Evolutionary conservation across 129 eudicot genomes (phyloP).

Genomic region (Flaveria sonorensis): DNA sequence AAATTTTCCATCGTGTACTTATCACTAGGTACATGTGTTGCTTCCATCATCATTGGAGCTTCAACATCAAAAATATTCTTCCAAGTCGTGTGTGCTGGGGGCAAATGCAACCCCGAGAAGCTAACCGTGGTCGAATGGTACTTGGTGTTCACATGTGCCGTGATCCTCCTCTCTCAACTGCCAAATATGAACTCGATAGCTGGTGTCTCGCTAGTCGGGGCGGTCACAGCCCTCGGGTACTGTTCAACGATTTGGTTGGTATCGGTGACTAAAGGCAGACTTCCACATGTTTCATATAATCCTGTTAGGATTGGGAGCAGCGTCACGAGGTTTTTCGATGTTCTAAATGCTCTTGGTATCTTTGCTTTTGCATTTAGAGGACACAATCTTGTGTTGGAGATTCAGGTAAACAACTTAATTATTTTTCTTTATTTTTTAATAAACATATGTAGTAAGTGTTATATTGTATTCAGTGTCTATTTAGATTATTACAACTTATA

Average conservation of each 20-base stretch:
- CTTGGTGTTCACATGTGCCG: constrained; percentile 11
- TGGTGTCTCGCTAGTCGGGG: background rate
- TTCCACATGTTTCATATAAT: constrained; percentile 13
- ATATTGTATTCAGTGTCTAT: too few relatives aligned
- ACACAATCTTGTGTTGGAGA: constrained; percentile 15
- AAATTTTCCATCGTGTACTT: constrained; percentile 5
- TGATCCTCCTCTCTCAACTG: constrained; percentile 2
- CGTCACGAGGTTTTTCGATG: constrained; percentile 1
- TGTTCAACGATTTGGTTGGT: background rate
- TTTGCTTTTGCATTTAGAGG: constrained; percentile 10
- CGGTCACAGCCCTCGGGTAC: background rate
- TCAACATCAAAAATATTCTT: constrained; percentile 7
- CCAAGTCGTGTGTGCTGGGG: background rate
- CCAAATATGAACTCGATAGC: constrained; percentile 12
- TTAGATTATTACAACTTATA: too few relatives aligned
- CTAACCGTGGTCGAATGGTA: constrained; percentile 3
- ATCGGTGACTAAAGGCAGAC: background rate
- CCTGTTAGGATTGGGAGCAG: background rate
- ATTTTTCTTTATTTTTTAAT: background rate
- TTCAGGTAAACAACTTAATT: constrained; percentile 1
- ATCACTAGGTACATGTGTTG: constrained; percentile 1
- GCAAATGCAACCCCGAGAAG: constrained; percentile 1
- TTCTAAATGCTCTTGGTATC: constrained; percentile 11
- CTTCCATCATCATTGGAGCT: constrained; percentile 8
- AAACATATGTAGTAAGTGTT: too few relatives aligned